Evolutionary conservation across 345 rosid species (phyloP), one percentile per base, ranked within the genome.

Genomic region (Noccaea bulbosa): DNA sequence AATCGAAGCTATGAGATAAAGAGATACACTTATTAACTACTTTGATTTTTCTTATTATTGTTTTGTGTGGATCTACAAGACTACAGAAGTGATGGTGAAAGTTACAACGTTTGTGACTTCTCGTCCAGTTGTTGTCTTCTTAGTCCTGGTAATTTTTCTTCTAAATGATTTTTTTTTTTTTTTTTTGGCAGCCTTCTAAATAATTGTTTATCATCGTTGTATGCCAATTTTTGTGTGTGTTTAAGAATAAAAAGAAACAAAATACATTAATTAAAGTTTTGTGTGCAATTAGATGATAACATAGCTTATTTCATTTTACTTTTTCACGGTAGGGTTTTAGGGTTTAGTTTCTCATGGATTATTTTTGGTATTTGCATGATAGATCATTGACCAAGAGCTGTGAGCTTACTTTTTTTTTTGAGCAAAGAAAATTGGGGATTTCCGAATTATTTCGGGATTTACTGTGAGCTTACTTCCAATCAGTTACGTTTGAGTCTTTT

Each of bases 11-110:
- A 22, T 12, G 41, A 72, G 63, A 24, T 52, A 53, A 44, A 22
- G 40, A 62, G 39, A 45, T 52, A 54, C 14, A 63, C 33, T 35
- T 45, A 62, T 35, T n/a, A 62, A 52, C 38, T 62, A 20, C 7
- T 39, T 61, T 51, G 12, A 48, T 71, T 37, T 27, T 27, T 27
- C 30, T 27, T 27, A 27, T 48, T 59, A 33, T 62, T 62, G 54
- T 62, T 46, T 24, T 10, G 15, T 10, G 15, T 46, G 38, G 16
- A 33, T 16, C 15, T 62, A 33, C 67, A 48, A 11, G 37, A 47
- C 27, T 64, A 64, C 69, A 65, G 35, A 49, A 37, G 7, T 65
- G 10, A 65, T 65, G 58, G 69, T 37, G 47, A 65, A 65, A 49
- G 9, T 49, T 37, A 49, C 58, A 49, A 49, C 49, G 48, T 37